phyloP scores from a whole-genome alignment of 306 rosid genomes.

The Acacia acuminata region DNA sequence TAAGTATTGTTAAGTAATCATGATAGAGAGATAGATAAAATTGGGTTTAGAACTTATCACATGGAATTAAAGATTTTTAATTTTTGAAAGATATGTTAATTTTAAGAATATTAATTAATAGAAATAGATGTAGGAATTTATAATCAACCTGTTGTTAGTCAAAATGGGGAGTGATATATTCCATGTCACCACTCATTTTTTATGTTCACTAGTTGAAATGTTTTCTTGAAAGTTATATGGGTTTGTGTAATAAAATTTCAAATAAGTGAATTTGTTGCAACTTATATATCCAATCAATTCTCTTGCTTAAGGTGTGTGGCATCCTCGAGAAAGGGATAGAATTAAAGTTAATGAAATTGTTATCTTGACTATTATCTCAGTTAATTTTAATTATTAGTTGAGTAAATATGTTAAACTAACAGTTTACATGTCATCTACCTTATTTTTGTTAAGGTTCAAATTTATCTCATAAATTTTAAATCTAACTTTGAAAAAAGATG shows the following conservation, averaged over 20 bases:
- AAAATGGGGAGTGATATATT: too few species aligned
- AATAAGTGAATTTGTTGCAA: neutral
- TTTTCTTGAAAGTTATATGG: neutral
- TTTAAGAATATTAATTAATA: too few species aligned
- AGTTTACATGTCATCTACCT: too few species aligned
- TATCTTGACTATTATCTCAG: accelerated
- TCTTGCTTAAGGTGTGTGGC: neutral
- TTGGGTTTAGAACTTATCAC: neutral
- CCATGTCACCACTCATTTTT: neutral
- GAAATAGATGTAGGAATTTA: neutral
- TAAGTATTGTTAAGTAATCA: too few species aligned
- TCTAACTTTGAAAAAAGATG: too few species aligned
- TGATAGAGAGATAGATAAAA: neutral
- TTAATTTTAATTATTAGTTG: too few species aligned
- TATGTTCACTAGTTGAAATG: neutral
- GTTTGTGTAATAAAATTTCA: neutral
- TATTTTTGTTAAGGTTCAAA: too few species aligned
- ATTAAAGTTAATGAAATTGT: neutral
- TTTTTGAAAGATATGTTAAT: neutral
- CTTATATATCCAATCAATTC: neutral
- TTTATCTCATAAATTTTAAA: too few species aligned
- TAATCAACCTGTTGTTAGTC: too few species aligned
- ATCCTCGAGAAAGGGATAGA: neutral
- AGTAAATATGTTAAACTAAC: too few species aligned
- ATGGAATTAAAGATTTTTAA: too few species aligned